Percentiles rank a stretch among this genome's conserved stretches.
phyloP scores from a whole-genome alignment of 129 eudicot genomes.

The Silybum marianum region DNA sequence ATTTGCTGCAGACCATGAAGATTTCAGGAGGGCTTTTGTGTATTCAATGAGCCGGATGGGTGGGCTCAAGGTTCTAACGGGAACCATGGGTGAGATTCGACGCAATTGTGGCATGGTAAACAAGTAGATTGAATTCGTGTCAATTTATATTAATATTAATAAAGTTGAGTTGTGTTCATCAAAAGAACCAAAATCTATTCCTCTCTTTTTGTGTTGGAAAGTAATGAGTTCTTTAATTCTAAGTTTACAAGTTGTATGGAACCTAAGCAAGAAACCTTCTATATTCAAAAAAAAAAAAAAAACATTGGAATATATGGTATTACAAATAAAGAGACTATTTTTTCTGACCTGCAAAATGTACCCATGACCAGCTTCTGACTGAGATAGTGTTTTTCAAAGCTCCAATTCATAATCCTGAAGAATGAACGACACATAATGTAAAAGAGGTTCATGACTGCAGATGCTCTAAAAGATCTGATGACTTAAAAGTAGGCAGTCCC shows the following conservation, averaged over 20 bases:
- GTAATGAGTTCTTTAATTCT: conserved; percentile 26
- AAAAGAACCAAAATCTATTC: conserved; percentile 17
- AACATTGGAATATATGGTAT: conserved; percentile 19
- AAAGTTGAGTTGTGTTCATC: conserved; percentile 18
- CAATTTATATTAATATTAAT: conserved; percentile 11
- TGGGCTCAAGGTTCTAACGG: conserved; percentile 57
- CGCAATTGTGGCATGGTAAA: conserved; percentile 56
- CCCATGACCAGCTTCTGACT: conserved; percentile 16
- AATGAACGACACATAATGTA: conserved; percentile 9
- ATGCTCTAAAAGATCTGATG: too few species aligned
- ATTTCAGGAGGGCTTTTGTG: conserved; percentile 54
- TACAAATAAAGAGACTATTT: conserved; percentile 20
- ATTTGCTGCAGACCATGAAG: conserved; percentile 42
- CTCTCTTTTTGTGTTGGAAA: conserved; percentile 4
- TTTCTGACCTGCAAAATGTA: conserved; percentile 41
- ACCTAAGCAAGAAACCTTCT: conserved; percentile 26
- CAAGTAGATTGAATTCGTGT: conserved; percentile 35
- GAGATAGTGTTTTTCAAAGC: conserved; percentile 21
- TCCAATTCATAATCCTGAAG: conserved; percentile 42
- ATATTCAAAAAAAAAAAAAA: too few species aligned
- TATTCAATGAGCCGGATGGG: conserved; percentile 73
- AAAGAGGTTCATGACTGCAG: neutral
- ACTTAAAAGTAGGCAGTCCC: neutral
- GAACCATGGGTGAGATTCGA: conserved; percentile 70
- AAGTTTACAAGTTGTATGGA: conserved; percentile 31